Conservation (phyloP, 495 filamentous ascomycete genomes). For the Xylaria grammica region DNA sequence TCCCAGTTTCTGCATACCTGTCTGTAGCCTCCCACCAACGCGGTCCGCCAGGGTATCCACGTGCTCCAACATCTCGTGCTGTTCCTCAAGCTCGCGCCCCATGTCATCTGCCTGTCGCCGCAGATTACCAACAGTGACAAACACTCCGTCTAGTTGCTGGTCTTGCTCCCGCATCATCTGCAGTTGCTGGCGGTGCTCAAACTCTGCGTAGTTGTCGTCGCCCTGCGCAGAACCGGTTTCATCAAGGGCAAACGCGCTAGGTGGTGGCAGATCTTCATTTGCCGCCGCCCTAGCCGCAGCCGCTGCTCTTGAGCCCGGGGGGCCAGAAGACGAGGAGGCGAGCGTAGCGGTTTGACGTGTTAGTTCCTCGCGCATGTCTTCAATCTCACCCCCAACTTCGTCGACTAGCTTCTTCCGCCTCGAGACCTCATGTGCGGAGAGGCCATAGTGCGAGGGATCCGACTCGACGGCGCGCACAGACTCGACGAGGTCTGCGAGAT, state of each 20-base stretch:
- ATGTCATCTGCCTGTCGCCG: constrained; percentile 90
- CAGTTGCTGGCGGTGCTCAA: constrained; percentile 89
- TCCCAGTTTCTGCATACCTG: constrained; percentile 82
- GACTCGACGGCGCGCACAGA: constrained; percentile 87
- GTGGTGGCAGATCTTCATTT: constrained; percentile 65
- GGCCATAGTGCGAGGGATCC: constrained; percentile 87
- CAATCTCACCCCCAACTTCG: constrained; percentile 85
- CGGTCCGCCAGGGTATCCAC: constrained; percentile 83
- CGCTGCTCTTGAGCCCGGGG: constrained; percentile 26
- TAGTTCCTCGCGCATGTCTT: constrained; percentile 87
- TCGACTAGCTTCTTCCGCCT: constrained; percentile 82
- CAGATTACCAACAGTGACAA: constrained; percentile 87
- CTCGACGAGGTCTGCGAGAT: constrained; percentile 87
- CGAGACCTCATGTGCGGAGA: constrained; percentile 81
- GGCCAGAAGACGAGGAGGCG: constrained; percentile 15
- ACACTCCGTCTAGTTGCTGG: constrained; percentile 88
- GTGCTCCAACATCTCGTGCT: constrained; percentile 77
- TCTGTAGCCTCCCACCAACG: constrained; percentile 83
- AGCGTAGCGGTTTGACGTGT: constrained; percentile 46
- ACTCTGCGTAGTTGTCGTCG: constrained; percentile 73
- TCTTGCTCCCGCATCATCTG: constrained; percentile 97
- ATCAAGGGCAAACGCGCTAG: constrained; percentile 66
- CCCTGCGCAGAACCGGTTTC: constrained; percentile 50
- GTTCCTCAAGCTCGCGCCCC: constrained; percentile 94
- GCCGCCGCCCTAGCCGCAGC: constrained; percentile 37